A percentile compares a stretch with the other conserved stretches of the same genome.
Evolutionary conservation across 306 rosid genomes (phyloP).

Genomic region (Acacia acuminata): DNA sequence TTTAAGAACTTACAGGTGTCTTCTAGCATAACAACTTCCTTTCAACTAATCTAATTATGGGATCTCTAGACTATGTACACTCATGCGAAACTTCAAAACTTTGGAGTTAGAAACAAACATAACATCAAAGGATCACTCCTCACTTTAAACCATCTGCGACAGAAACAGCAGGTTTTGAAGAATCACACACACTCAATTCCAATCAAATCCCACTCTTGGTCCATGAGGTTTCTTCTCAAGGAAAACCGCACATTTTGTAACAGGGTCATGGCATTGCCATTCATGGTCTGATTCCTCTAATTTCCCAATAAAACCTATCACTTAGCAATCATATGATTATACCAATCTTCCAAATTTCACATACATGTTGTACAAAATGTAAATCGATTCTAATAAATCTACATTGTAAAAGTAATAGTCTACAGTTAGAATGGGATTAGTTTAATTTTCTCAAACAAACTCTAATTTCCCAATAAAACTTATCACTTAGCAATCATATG

Average conservation of each 20-base stretch:
- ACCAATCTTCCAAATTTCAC: neutral
- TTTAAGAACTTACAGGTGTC: neutral
- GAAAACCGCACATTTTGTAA: neutral
- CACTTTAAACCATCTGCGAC: neutral
- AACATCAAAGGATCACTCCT: neutral
- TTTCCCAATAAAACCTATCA: neutral
- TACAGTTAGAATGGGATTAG: neutral
- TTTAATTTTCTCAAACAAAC: neutral
- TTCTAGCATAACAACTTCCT: neutral
- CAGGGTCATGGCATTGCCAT: neutral
- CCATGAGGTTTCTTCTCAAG: neutral
- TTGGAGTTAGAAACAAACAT: neutral
- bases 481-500: neutral
- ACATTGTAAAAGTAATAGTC: neutral
- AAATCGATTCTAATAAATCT: neutral
- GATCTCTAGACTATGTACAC: neutral
- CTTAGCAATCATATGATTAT: neutral
- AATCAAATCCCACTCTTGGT: neutral
- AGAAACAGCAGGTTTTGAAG: constrained; percentile 4
- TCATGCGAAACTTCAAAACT: neutral
- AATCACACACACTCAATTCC: neutral
- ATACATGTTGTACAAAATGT: neutral
- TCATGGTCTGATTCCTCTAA: neutral
- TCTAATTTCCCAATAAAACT: neutral
- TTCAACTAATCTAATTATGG: neutral